Evolutionary conservation across 2,329 filamentous ascomycete genomes (phyloP).

Genomic region (Verticillium albo-atrum): DNA sequence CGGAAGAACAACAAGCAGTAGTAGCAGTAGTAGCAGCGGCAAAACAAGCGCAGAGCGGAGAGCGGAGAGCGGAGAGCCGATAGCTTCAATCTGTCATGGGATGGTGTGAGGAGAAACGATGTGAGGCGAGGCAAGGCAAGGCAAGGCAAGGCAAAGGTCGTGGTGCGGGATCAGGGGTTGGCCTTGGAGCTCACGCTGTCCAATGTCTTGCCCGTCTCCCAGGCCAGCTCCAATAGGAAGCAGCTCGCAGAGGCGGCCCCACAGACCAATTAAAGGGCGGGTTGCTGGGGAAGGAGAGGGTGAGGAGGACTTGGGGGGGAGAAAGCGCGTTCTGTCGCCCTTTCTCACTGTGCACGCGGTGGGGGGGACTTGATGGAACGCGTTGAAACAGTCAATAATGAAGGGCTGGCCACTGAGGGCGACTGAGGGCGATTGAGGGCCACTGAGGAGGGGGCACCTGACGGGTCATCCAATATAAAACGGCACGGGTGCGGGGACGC

Average conservation of each 20-base stretch:
- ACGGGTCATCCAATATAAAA: background rate
- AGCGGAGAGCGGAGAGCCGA: background rate
- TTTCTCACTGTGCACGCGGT: background rate
- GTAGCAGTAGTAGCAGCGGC: background rate
- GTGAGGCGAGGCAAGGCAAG: background rate
- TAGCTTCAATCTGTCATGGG: background rate
- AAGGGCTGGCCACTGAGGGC: background rate
- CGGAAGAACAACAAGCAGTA: background rate
- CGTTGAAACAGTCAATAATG: background rate
- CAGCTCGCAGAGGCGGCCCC: background rate
- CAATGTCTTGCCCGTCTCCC: background rate
- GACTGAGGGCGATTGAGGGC: too few species aligned
- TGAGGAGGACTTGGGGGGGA: background rate
- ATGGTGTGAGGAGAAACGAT: background rate
- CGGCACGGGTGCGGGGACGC: background rate
- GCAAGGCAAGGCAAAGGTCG: background rate
- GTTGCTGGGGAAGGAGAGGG: background rate
- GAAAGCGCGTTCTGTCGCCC: background rate
- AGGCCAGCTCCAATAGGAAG: background rate
- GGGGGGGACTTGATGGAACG: background rate
- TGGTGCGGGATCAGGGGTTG: background rate
- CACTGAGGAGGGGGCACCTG: background rate
- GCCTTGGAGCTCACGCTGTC: background rate
- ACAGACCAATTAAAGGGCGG: background rate
- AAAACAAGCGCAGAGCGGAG: background rate